Conservation (phyloP, 2,329 filamentous ascomycete species). For the Fusarium drepaniforme region DNA sequence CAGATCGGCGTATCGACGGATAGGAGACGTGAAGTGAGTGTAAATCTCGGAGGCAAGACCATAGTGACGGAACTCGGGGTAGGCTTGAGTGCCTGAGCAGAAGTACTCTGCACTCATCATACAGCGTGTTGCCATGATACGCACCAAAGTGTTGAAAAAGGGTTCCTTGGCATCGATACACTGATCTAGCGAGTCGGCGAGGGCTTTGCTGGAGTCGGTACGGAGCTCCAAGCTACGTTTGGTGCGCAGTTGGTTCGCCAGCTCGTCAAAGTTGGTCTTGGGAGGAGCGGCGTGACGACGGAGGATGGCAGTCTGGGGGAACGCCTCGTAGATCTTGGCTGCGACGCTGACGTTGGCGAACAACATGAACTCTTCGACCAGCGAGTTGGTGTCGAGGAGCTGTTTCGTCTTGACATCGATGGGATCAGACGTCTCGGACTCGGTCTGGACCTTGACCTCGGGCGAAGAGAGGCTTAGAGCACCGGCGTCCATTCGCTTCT, state of each 20-base stretch:
- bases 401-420: conserved; percentile 97
- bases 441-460: conserved; percentile 94
- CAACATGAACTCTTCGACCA: conserved; percentile 99
- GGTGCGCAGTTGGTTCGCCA: conserved; percentile 89
- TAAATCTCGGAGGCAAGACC: conserved; percentile 97
- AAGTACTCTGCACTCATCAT: conserved; percentile 99
- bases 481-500: conserved; percentile 96
- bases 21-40: conserved; percentile 98
- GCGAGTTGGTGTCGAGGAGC: conserved; percentile 93
- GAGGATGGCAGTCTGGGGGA: conserved; percentile 94
- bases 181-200: conserved; percentile 90
- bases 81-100: conserved; percentile 91
- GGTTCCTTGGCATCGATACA: conserved; percentile 86
- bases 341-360: conserved; percentile 97
- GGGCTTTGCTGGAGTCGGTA: conserved; percentile 89
- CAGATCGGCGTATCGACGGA: conserved; percentile 97
- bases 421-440: conserved; percentile 95
- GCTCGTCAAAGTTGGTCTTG: conserved; percentile 96
- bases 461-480: conserved; percentile 97
- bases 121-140: conserved; percentile 97
- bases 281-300: conserved; percentile 93
- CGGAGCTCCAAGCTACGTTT: conserved; percentile 85
- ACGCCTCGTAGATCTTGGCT: conserved; percentile 87
- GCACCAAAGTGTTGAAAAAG: conserved; percentile 98
- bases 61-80: conserved; percentile 96